phyloP scores from a whole-genome alignment of 306 rosid genomes.

The Lablab purpureus region DNA sequence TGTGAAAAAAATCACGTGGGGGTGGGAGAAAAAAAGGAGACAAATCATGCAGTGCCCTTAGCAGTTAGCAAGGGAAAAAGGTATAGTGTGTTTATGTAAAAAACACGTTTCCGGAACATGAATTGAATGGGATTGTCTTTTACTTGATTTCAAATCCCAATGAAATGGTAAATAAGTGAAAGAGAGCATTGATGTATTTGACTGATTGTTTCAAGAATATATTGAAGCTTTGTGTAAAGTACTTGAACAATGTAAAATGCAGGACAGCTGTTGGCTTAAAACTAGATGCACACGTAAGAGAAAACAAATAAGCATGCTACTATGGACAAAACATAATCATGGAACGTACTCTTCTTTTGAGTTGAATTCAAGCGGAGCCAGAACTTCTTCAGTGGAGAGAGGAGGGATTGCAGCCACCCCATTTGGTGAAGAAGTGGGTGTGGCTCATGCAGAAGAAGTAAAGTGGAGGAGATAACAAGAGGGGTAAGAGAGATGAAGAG shows the following conservation, averaged over 20 bases:
- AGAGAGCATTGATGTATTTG: not conserved
- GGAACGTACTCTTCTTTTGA: slow-evolving; percentile 74
- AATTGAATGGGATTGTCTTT: not conserved
- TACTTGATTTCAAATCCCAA: slow-evolving; percentile 13
- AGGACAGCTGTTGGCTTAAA: not conserved
- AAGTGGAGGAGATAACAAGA: slow-evolving; percentile 36
- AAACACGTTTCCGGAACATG: not conserved
- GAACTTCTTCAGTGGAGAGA: slow-evolving; percentile 84
- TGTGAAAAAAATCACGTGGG: not conserved
- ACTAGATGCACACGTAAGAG: not conserved
- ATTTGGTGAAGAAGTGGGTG: slow-evolving; percentile 51
- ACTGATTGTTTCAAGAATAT: not conserved
- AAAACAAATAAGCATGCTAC: not conserved
- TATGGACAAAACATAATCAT: not conserved
- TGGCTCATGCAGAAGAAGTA: slow-evolving; percentile 44
- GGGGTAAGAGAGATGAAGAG: slow-evolving; percentile 39
- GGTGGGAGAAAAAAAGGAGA: not conserved
- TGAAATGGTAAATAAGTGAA: not conserved
- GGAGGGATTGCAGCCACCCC: slow-evolving; percentile 89
- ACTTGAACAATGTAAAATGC: not conserved
- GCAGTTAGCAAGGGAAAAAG: not conserved
- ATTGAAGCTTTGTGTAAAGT: not conserved
- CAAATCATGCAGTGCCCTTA: not conserved
- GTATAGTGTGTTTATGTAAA: slow-evolving; percentile 5
- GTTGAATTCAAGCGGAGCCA: slow-evolving; percentile 80